phyloP scores from a whole-genome alignment of 2,329 filamentous ascomycete species.

The Trichoderma polysporum region DNA sequence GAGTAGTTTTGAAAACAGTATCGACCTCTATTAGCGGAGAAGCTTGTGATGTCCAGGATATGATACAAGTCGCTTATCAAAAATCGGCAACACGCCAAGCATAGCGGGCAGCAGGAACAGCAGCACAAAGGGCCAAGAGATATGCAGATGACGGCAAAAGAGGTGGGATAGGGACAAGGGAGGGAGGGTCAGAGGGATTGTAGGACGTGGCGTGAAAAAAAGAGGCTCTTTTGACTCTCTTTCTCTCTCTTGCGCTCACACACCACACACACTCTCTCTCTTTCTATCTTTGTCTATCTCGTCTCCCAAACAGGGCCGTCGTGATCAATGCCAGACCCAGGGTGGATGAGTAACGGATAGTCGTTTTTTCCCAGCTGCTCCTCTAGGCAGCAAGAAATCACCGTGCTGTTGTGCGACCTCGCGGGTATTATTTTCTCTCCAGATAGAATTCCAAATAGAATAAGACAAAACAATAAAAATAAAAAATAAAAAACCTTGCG shows the following conservation, averaged over 20 bases:
- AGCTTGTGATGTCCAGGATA: conserved; percentile 13
- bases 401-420: neutral
- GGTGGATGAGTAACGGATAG: neutral
- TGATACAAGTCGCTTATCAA: conserved; percentile 17
- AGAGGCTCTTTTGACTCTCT: neutral
- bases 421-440: neutral
- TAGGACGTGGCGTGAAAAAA: conserved; percentile 10
- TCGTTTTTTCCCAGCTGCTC: neutral
- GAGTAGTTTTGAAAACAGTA: neutral
- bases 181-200: neutral
- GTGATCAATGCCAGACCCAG: neutral
- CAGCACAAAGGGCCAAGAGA: neutral
- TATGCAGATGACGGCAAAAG: neutral
- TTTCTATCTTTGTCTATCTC: neutral
- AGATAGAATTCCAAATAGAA: too few relatives aligned
- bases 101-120: neutral
- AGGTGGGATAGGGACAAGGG: neutral
- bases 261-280: neutral
- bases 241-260: neutral
- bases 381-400: neutral
- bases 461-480: too few relatives aligned
- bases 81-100: conserved; percentile 11
- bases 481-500: neutral
- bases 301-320: neutral
- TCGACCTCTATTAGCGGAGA: neutral